These are phyloP conservation scores for Ogataea polymorpha DNA, from an alignment of 805 yeast species.

Conservation along the genomic window DNA sequence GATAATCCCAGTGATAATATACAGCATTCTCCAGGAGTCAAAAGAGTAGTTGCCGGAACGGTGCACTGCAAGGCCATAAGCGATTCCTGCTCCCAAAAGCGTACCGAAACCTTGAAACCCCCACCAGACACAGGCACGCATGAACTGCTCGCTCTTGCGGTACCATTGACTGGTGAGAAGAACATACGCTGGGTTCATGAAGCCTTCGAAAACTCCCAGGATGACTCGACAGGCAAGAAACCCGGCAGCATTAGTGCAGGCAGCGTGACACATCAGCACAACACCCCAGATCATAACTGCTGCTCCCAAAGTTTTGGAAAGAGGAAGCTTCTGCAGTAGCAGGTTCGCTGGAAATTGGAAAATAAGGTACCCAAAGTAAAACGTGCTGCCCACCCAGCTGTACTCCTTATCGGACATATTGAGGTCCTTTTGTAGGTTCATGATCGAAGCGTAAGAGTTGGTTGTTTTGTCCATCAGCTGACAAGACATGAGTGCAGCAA, in stretches of 20 bases:
- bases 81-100: conserved; percentile 27
- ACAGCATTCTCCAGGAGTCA: too few species aligned
- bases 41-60: background rate
- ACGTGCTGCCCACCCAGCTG: conserved; percentile 43
- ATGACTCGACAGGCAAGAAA: conserved; percentile 45
- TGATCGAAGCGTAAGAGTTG: conserved; percentile 37
- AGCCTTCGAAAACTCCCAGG: conserved; percentile 43
- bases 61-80: conserved; percentile 29
- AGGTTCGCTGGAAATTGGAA: background rate
- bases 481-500: conserved; percentile 16
- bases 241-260: conserved; percentile 45
- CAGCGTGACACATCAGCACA: conserved; percentile 44
- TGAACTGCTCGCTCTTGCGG: conserved; percentile 18
- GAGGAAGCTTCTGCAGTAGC: background rate
- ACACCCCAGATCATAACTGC: conserved; percentile 43
- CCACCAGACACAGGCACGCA: conserved; percentile 35
- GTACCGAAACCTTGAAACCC: conserved; percentile 32
- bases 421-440: conserved; percentile 35
- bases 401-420: conserved; percentile 30
- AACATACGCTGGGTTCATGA: conserved; percentile 31
- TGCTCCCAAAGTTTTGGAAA: background rate
- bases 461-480: conserved; percentile 42
- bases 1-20: too few species aligned
- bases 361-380: conserved; percentile 39
- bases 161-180: background rate